Base-by-base conservation (phyloP, 2,329 filamentous ascomycete species). In the Exophiala mesophila region DNA sequence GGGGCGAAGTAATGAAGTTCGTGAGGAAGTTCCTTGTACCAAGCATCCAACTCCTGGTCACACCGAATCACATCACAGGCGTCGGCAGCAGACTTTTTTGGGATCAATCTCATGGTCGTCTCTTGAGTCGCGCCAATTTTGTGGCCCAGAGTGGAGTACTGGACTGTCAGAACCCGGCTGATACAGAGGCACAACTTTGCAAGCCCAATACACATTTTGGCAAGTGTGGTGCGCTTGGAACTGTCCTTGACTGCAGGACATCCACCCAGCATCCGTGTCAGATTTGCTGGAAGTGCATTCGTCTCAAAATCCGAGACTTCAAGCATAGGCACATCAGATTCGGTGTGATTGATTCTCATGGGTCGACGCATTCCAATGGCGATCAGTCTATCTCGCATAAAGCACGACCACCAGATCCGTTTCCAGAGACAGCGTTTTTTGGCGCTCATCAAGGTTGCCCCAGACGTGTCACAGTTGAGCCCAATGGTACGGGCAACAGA, bases 401-500 rank as follows among this genome's bases (percentile, higher is more conserved):
- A 95, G 51, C 87, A 94, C 21, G 86, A 94, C 90, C 90, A 97
- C 90, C 90, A 97, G 55, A 96, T 92, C 39, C 89, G 77, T 68
- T 94, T 95, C 85, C 89, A 94, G 37, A 96, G 70, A 57, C 81
- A 86, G 59, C 88, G 85, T 57, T 85, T 83, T 39, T 78, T 74
- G 3, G 69, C 65, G 28, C 84, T 76, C 77, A 95, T 87, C 31
- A 53, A 39, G 55, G 78, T 82, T 6, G 85, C 88, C 44, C 82
- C 83, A 20, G 77, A 77, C 2, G 88, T 88, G 57, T 95, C 86
- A 50, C 89, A 84, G 64, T 97, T 88, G 13, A 96, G 74, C 4
- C 90, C 89, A 52, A 96, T 95, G 9, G 89, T 95, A 63, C 95
- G 88, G 39, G 88, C 89, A 34, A 96, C 72, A 9, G 89, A 95